Evolutionary conservation across 2,329 filamentous ascomycete genomes (phyloP).

Genomic region (Arthrobotrys sinensis): DNA sequence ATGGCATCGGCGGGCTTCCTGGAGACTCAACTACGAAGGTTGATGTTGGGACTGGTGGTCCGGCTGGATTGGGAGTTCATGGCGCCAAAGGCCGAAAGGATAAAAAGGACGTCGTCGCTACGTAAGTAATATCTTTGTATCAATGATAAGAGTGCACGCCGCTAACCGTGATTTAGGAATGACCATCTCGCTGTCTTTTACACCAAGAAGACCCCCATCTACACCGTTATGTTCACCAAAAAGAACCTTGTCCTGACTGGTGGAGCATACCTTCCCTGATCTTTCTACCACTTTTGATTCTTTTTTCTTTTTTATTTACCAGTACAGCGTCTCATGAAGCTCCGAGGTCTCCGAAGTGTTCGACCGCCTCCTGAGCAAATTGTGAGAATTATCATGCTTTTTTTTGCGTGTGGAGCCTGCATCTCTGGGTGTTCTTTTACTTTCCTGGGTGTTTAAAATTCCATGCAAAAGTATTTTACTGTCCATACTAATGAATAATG

Average conservation of each 20-base stretch:
- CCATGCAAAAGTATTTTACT: neutral
- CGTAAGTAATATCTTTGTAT: conserved; percentile 58
- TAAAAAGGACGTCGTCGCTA: conserved; percentile 64
- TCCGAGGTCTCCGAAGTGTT: conserved; percentile 46
- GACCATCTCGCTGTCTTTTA: conserved; percentile 96
- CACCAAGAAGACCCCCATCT: conserved; percentile 95
- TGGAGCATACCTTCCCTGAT: conserved; percentile 61
- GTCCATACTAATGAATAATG: conserved; percentile 36
- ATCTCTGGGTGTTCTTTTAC: conserved; percentile 25
- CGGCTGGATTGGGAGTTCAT: conserved; percentile 67
- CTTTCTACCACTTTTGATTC: conserved; percentile 15
- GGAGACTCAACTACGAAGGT: conserved; percentile 67
- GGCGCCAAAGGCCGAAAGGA: conserved; percentile 60
- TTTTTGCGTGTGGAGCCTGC: neutral
- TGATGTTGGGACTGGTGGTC: conserved; percentile 71
- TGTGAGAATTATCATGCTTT: conserved; percentile 4
- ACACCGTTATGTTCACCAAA: conserved; percentile 91
- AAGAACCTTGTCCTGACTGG: conserved; percentile 91
- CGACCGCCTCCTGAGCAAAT: conserved; percentile 21
- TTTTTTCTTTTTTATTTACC: conserved; percentile 76
- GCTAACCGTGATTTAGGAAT: conserved; percentile 75
- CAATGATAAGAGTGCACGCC: conserved; percentile 61
- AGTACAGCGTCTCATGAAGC: conserved; percentile 6
- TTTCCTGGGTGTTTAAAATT: conserved; percentile 2
- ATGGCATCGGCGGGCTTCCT: conserved; percentile 68